Conservation (phyloP, 2,329 filamentous ascomycete species). For the Coniella lustricola region DNA sequence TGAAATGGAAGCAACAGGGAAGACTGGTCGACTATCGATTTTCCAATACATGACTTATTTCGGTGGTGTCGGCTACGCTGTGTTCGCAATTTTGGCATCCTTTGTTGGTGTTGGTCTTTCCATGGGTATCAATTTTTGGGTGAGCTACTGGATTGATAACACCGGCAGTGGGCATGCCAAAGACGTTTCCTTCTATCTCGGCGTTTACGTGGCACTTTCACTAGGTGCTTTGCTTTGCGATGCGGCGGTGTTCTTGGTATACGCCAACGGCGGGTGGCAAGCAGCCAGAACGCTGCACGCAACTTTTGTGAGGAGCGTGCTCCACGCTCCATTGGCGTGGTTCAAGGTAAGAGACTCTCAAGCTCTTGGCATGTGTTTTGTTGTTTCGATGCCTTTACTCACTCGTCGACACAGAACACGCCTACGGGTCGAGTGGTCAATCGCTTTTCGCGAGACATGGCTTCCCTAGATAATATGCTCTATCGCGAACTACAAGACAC, state of each 20-base stretch:
- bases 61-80: slow-evolving; percentile 37
- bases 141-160: slow-evolving; percentile 48
- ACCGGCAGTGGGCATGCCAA: slow-evolving; percentile 36
- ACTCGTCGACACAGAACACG: slow-evolving; percentile 19
- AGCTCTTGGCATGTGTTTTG: not conserved
- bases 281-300: slow-evolving; percentile 47
- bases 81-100: slow-evolving; percentile 31
- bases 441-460: slow-evolving; percentile 36
- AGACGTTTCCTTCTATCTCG: slow-evolving; percentile 44
- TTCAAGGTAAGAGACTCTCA: slow-evolving; percentile 32
- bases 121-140: slow-evolving; percentile 39
- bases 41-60: slow-evolving; percentile 46
- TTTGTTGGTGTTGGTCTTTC: slow-evolving; percentile 35
- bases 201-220: slow-evolving; percentile 42
- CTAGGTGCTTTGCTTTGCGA: slow-evolving; percentile 36
- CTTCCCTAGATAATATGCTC: slow-evolving; percentile 45
- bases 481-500: slow-evolving; percentile 37
- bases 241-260: slow-evolving; percentile 37
- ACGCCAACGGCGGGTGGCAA: slow-evolving; percentile 50
- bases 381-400: not conserved
- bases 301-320: slow-evolving; percentile 43
- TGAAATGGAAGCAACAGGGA: slow-evolving; percentile 40
- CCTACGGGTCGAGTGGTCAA: slow-evolving; percentile 27
- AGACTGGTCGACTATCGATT: slow-evolving; percentile 33
- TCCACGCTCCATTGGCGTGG: slow-evolving; percentile 50